Percentiles rank a stretch among this genome's conserved stretches.
These are phyloP conservation scores for Lasiosphaeria miniovina DNA, from an alignment of 495 filamentous ascomycete species.

Conservation along the genomic window DNA sequence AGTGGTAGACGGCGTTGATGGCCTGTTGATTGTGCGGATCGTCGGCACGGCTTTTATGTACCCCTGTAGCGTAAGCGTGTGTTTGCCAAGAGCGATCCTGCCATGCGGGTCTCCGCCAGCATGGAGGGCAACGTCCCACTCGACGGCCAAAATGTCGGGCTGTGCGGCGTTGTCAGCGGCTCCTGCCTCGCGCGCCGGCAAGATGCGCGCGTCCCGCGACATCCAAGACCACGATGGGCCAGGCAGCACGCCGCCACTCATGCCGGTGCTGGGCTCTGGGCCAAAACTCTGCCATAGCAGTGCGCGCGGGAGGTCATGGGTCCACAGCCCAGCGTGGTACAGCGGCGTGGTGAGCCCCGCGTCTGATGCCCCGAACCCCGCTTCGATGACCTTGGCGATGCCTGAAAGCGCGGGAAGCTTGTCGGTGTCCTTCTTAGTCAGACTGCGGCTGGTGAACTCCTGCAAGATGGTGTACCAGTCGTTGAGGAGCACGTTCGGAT, in stretches of 20 bases:
- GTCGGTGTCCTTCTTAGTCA: constrained; percentile 18
- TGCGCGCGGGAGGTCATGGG: constrained; percentile 1
- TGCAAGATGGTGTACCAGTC: constrained; percentile 21
- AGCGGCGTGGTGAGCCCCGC: not conserved
- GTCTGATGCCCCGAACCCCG: not conserved
- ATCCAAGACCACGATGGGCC: constrained; percentile 11
- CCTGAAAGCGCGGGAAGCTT: constrained; percentile 29
- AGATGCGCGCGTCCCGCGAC: constrained; percentile 4
- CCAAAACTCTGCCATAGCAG: constrained; percentile 5
- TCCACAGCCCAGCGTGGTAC: constrained; percentile 4
- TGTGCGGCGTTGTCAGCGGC: not conserved
- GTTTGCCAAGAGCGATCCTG: not conserved
- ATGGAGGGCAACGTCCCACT: not conserved
- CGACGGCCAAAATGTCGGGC: not conserved
- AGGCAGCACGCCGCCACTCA: not conserved
- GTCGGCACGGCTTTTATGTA: not conserved
- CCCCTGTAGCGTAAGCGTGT: not conserved
- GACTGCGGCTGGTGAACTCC: constrained; percentile 16
- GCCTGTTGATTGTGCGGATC: not conserved
- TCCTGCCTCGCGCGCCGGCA: not conserved
- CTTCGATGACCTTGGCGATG: constrained; percentile 18
- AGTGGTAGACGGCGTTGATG: not conserved
- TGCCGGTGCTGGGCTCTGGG: not conserved
- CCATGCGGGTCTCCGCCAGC: not conserved
- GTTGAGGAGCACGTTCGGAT: not conserved